Evolutionary conservation across 108 stramenopile genomes (phyloP), one percentile per base, ranked within the genome.

Genomic region (Thalassiosira profunda): DNA sequence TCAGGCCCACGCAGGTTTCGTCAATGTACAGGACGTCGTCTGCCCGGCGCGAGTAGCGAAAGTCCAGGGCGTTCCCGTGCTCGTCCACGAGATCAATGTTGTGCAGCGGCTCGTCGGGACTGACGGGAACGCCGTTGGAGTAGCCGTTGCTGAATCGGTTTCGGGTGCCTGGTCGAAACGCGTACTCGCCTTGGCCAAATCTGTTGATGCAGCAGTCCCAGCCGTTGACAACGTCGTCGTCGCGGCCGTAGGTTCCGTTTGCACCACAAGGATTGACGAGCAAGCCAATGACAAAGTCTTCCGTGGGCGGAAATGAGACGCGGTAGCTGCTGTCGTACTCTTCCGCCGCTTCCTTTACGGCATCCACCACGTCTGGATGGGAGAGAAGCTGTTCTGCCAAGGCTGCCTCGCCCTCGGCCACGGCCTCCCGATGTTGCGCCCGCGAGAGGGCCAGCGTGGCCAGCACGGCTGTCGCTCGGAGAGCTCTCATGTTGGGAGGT

Each of bases 1-100:
- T 20, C 11, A 72, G 37, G 0, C 58, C 66, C 5, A 7, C 21
- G 55, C 84, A 85, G 26, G 61, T 41, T 35, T 81, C 80, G 24
- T 64, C 81, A 29, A 82, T 69, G 43, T 48, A 46, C 8, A 74
- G 33, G 43, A 81, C 58, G 62, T 85, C 84, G 49, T 74, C 77
- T n/a, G 80, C 67, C 15, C 79, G 35, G 29, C 84, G 51, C 21
- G 71, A 74, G 23, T 77, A 49, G 35, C 34, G 30, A 51, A 47
- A 67, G 2, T 72, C 63, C 10, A 81, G 20, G 5, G 18, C 12
- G 34, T 63, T 55, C 6, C 75, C 72, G 37, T 53, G 47, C 23
- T 72, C 81, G 43, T 85, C 79, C 2, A 85, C 80, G 9, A 85
- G 72, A 42, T 74, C 60, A 4, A 80, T 60, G 41, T 85, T 82